A percentile compares a stretch with the other conserved stretches of the same genome.
Conservation (phyloP, 208 protist genomes). For the Crithidia mellificae region DNA sequence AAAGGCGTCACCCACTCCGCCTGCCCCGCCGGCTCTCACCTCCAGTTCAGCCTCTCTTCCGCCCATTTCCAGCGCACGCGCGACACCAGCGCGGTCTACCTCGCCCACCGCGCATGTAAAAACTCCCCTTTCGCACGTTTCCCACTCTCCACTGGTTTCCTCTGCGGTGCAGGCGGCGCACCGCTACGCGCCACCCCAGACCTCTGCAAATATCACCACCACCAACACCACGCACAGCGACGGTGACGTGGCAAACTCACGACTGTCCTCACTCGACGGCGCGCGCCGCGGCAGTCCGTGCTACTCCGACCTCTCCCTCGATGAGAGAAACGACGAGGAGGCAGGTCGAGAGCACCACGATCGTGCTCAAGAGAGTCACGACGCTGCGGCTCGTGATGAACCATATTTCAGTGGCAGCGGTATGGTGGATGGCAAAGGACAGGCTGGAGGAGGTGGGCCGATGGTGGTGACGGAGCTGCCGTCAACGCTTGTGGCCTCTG, state of each 20-base stretch:
- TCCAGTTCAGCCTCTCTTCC: background rate
- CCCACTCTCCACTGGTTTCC: background rate
- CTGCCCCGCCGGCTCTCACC: background rate
- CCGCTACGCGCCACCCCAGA: background rate
- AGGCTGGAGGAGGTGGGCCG: background rate
- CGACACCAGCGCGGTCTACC: background rate
- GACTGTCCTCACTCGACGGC: background rate
- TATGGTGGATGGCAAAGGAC: too few species aligned
- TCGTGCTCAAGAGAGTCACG: background rate
- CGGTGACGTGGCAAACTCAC: background rate
- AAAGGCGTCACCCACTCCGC: background rate
- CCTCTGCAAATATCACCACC: too few species aligned
- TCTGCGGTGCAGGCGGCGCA: background rate
- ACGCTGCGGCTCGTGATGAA: background rate
- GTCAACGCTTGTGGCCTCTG: background rate
- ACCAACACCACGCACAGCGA: background rate
- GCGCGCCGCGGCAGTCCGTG: background rate
- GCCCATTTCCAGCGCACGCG: background rate
- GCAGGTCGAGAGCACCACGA: too few species aligned
- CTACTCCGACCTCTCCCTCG: slow-evolving; percentile 5
- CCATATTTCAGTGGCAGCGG: too few species aligned
- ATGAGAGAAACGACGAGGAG: background rate
- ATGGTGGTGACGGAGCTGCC: background rate
- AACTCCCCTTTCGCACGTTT: background rate
- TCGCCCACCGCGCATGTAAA: background rate